Evolutionary conservation across 2,329 filamentous ascomycete species (phyloP).

Genomic region (Penicillium sclerotigenum): DNA sequence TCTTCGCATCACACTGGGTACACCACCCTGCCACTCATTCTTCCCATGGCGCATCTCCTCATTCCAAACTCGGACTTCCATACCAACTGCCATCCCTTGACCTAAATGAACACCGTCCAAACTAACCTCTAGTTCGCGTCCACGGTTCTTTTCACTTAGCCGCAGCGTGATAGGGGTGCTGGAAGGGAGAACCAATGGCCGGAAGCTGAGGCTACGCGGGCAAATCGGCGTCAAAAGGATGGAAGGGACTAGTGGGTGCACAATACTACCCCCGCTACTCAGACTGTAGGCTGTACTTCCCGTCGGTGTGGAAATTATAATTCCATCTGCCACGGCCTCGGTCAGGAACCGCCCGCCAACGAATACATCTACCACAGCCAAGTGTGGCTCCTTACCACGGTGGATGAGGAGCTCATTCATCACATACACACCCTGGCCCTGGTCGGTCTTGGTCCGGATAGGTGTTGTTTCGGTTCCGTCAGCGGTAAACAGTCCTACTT

Average conservation of each 20-base stretch:
- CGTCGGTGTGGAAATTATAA: conserved; percentile 89
- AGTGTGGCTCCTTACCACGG: conserved; percentile 81
- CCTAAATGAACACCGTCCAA: conserved; percentile 69
- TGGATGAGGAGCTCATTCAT: conserved; percentile 97
- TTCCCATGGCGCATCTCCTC: conserved; percentile 64
- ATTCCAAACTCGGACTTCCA: conserved; percentile 84
- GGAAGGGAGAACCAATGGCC: conserved; percentile 82
- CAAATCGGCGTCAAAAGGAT: conserved; percentile 92
- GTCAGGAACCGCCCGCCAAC: conserved; percentile 87
- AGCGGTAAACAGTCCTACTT: conserved; percentile 77
- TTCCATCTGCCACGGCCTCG: conserved; percentile 90
- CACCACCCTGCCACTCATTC: conserved; percentile 68
- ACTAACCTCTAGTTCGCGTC: conserved; percentile 72
- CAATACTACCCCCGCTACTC: conserved; percentile 87
- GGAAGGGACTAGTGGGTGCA: conserved; percentile 86
- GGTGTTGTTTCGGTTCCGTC: conserved; percentile 58
- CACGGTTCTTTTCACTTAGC: conserved; percentile 75
- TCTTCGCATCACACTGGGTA: conserved; percentile 82
- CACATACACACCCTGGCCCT: conserved; percentile 58
- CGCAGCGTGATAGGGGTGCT: conserved; percentile 79
- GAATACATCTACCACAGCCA: conserved; percentile 87
- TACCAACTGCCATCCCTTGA: conserved; percentile 66
- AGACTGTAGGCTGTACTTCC: conserved; percentile 94
- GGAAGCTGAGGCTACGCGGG: conserved; percentile 84
- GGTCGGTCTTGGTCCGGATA: conserved; percentile 26